These are phyloP conservation scores for Remersonia thermophila DNA, from an alignment of 2,329 filamentous ascomycete genomes.

Conservation along the genomic window DNA sequence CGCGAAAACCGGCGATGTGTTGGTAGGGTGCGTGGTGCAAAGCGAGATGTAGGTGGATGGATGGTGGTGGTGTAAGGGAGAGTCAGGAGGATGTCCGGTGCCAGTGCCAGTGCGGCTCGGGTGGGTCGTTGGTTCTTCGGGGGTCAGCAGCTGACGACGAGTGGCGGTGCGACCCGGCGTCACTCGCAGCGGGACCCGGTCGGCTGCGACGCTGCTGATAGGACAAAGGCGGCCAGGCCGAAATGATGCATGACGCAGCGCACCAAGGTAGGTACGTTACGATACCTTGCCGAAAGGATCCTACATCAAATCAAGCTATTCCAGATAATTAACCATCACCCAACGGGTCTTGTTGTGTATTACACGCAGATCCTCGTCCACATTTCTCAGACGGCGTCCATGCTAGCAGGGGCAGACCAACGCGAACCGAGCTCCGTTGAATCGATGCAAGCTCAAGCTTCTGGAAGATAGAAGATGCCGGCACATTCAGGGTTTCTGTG, in stretches of 20 bases:
- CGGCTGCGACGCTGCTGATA: neutral
- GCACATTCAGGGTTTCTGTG: too few species aligned
- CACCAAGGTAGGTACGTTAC: neutral
- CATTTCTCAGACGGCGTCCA: too few species aligned
- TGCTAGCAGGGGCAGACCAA: too few species aligned
- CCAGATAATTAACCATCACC: too few species aligned
- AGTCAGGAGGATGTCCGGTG: slow-evolving; percentile 17
- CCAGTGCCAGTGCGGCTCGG: slow-evolving; percentile 18
- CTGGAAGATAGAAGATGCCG: too few species aligned
- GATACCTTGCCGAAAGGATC: too few species aligned
- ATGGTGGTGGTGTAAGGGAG: slow-evolving; percentile 11
- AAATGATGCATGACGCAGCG: neutral
- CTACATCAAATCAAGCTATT: too few species aligned
- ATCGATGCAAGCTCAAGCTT: too few species aligned
- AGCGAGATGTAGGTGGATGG: slow-evolving; percentile 2
- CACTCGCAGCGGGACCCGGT: neutral
- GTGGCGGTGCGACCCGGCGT: slow-evolving; percentile 7
- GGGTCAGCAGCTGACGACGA: slow-evolving; percentile 11
- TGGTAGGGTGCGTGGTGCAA: slow-evolving; percentile 13
- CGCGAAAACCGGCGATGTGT: slow-evolving; percentile 16
- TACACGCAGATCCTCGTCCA: too few species aligned
- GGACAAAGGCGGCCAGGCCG: neutral
- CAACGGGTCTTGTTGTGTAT: too few species aligned
- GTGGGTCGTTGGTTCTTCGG: slow-evolving; percentile 15
- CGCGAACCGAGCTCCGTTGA: too few species aligned